Evolutionary conservation across 2,329 filamentous ascomycete genomes (phyloP), one percentile per base, ranked within the genome.

Genomic region (Paecilomyces sp.): DNA sequence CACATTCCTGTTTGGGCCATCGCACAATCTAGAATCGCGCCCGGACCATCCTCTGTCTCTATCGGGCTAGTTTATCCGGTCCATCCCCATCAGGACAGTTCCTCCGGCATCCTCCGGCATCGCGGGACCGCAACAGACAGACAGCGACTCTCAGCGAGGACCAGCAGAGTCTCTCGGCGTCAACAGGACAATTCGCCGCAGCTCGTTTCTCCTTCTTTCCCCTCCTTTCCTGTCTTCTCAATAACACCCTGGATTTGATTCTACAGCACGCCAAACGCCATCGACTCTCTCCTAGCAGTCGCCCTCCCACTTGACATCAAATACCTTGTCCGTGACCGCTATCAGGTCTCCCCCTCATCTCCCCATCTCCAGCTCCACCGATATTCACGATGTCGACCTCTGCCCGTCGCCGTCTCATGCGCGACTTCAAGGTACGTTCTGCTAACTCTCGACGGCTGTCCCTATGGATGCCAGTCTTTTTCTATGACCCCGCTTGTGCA

Each of bases 331-430:
- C n/a, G 41, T 47, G 41, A 47, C 41, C 41, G 41, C 41, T 18
- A 33, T 18, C 41, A 18, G 18, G 15, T 9, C 8, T 18, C 41
- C 15, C 15, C 15, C 41, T 47, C 7, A 5, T 47, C 41, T 15
- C n/a, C 41, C n/a, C 41, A 18, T 47, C n/a, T 18, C 41, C 41
- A 47, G 41, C 15, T 47, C 41, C 8, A 47, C 41, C 7, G 15
- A 5, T 22, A 22, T 9, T 62, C 72, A 79, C 66, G 67, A 92
- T 91, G 93, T 97, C 93, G 70, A 97, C 94, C 64, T 90, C 93
- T 67, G 94, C 94, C 67, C 89, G 94, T 74, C 90, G 94, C 74
- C 91, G 94, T 74, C 83, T 99, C 76, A 97, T 99, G 94, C 90
- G 94, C 76, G 94, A 97, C 82, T 97, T 97, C 85, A 97, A 97